Conservation (phyloP, 2,329 filamentous ascomycete genomes). For the Colletotrichum liaoningense region DNA sequence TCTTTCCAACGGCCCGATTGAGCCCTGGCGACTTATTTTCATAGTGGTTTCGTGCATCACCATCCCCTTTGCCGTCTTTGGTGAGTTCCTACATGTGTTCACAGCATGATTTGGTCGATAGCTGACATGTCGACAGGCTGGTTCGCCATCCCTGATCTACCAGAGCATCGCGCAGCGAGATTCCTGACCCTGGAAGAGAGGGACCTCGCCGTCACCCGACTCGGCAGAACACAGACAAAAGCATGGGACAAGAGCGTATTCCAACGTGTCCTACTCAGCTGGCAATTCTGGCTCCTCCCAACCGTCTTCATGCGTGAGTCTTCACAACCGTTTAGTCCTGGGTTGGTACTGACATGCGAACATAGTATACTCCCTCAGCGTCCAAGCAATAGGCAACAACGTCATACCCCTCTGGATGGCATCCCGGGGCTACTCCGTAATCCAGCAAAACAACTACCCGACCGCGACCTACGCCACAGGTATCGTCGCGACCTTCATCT, state of each 20-base stretch:
- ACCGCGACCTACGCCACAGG: slow-evolving; percentile 54
- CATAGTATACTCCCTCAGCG: slow-evolving; percentile 54
- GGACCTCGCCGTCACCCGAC: slow-evolving; percentile 49
- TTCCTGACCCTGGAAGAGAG: slow-evolving; percentile 49
- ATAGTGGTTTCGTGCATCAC: slow-evolving; percentile 56
- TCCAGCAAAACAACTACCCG: slow-evolving; percentile 58
- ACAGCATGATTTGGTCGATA: too few species aligned
- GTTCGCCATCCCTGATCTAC: slow-evolving; percentile 57
- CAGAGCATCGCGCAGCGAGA: slow-evolving; percentile 52
- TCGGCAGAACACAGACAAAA: slow-evolving; percentile 43
- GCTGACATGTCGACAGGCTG: slow-evolving; percentile 45
- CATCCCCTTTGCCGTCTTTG: slow-evolving; percentile 53
- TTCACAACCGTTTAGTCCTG: not conserved
- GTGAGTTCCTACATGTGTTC: slow-evolving; percentile 35
- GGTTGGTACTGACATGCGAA: not conserved
- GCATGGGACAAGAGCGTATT: slow-evolving; percentile 17
- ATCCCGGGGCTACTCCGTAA: slow-evolving; percentile 53
- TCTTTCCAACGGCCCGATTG: slow-evolving; percentile 48
- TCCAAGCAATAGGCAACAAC: slow-evolving; percentile 56
- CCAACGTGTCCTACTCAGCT: slow-evolving; percentile 45
- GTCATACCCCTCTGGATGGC: slow-evolving; percentile 58
- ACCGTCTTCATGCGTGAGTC: slow-evolving; percentile 56
- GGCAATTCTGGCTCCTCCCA: slow-evolving; percentile 58
- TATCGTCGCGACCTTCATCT: slow-evolving; percentile 53
- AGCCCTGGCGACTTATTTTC: slow-evolving; percentile 56